phyloP scores from a whole-genome alignment of 306 rosid species.

The barrel medic (Medicago truncatula) region DNA sequence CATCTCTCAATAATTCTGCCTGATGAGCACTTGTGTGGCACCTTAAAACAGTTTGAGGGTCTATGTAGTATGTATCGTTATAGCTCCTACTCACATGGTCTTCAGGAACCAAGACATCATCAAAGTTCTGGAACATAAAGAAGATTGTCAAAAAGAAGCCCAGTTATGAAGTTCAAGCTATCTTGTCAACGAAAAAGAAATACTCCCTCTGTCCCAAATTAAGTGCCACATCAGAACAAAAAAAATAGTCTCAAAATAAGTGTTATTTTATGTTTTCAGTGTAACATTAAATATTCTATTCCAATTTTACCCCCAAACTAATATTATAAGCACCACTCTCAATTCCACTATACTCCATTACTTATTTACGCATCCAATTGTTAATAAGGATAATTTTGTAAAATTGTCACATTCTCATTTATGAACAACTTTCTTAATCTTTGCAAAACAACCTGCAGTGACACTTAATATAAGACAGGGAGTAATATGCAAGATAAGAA shows the following conservation, averaged over 20 bases:
- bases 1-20: conserved; percentile 82
- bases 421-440: neutral
- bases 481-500: conserved; percentile 6
- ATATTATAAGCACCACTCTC: neutral
- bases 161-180: conserved; percentile 29
- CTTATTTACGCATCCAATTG: neutral
- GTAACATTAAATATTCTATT: neutral
- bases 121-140: conserved; percentile 80
- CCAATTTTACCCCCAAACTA: neutral
- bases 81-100: conserved; percentile 96
- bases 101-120: conserved; percentile 95
- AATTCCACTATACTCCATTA: neutral
- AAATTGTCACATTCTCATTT: neutral
- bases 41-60: conserved; percentile 85
- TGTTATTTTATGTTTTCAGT: neutral
- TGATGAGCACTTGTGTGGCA: conserved; percentile 99
- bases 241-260: neutral
- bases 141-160: conserved; percentile 36
- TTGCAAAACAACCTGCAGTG: neutral
- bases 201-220: neutral
- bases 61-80: conserved; percentile 88
- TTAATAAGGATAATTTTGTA: neutral
- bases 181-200: conserved; percentile 31
- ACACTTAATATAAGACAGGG: neutral
- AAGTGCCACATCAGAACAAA: neutral